Base-by-base conservation (phyloP, 2,329 filamentous ascomycete species). In the Hawksworthiomyces lignivorus region DNA sequence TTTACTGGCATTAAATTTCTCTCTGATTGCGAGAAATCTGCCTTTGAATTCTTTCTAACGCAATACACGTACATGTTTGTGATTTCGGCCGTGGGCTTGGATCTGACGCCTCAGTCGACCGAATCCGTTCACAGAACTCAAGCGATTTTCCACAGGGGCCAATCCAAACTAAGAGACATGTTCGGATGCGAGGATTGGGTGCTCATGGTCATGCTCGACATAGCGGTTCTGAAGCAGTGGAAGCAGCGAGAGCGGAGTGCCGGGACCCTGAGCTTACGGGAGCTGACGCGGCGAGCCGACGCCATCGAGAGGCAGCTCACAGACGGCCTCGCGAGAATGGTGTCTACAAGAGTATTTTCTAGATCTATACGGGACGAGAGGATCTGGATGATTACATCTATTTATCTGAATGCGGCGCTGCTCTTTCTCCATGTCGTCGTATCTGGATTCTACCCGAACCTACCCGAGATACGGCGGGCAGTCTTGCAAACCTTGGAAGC, bases 101-200 rank as follows among this genome's bases (percentile, higher is more conserved):
- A 28, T 14, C 22, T 45, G 28, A 41, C 43, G 6, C 28, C 37
- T 4, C 43, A 32, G 33, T 36, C 37, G 15, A 14, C 39, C 28
- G 43, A 36, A 18, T 45, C 43, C 10, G 34, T 45, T 8, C 32
- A 37, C n/a, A 32, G 43, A 14, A 45, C 43, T 8, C 37, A 30
- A 2, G 37, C 43, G 37, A 45, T 45, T 18, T 45, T 45, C 29
- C 43, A 45, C 37, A 17, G 10, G 5, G 9, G 18, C 28, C 43
- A 45, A 29, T 28, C 43, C 32, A 40, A 34, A 15, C 26, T 45
- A 5, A 19, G 28, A 8, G 34, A 45, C 15, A 37, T 33, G 18
- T 37, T 41, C 19, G 43, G 43, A 4, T 18, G 39, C 11, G 43
- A 45, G 22, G 43, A 45, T 38, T 40, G 37, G 37, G 37, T 41